Evolutionary conservation across 2,329 filamentous ascomycete genomes (phyloP), one percentile per base, ranked within the genome.

Genomic region (Polytolypa hystricis): DNA sequence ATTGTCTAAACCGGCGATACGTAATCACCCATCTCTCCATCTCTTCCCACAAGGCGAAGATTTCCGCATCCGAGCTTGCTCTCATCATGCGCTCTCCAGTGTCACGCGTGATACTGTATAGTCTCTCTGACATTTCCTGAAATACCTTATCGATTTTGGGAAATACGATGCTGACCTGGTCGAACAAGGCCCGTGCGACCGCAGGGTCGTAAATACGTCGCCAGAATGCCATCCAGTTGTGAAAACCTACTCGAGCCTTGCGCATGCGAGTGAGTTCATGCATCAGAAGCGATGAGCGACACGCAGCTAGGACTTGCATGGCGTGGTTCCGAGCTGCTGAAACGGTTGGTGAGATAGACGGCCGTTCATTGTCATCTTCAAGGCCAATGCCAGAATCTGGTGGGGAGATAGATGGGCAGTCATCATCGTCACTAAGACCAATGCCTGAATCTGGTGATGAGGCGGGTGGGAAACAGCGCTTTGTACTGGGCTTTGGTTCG

Each of bases 181-280:
- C 15, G 14, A 18, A 35, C 5, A 46, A 39, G 5, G n/a, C 16
- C 8, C 27, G 14, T 12, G 47, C 43, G 31, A 54, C 45, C 5
- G 33, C 15, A 3, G 41, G 42, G 2, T 46, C 25, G 34, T 56
- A 57, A 5, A 55, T 40, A 10, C 42, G 42, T 15, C 47, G 40
- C 54, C 54, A 57, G 35, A 55, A 56, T 9, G 41, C 19, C 8
- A 51, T 38, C 54, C 54, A 57, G 33, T 48, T 40, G 21, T 39
- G 39, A 18, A 52, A 34, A 3, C 54, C 54, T 12, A 42, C 42
- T 14, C 54, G 50, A 6, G 54, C 48, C 20, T 53, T 54, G 40
- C 46, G 44, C 36, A 57, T 48, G 11, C 54, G 51, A 2, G 46
- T 54, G 14, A 55, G 19, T 33, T 57, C 54, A 5, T 55, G 48